A percentile compares a stretch with the other conserved stretches of the same genome.
These are phyloP conservation scores for Helotiales sp. DNA, from an alignment of 2,329 filamentous ascomycete genomes.

Conservation along the genomic window DNA sequence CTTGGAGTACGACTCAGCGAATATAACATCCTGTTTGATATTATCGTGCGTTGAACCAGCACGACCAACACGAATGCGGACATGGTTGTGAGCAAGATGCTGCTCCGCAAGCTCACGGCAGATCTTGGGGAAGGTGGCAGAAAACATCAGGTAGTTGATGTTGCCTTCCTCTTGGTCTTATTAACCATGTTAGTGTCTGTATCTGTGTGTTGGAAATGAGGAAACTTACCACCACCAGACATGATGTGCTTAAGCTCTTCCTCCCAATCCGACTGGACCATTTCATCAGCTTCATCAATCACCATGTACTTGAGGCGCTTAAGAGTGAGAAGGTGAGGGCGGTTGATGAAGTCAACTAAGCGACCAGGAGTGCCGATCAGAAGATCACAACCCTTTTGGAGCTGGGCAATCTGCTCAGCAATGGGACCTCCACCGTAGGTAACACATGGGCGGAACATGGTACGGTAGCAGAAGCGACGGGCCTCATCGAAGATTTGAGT, in stretches of 20 bases:
- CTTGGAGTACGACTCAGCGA: slow-evolving; percentile 66
- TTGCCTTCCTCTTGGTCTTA: slow-evolving; percentile 73
- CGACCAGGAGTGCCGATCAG: slow-evolving; percentile 87
- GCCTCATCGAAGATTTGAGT: slow-evolving; percentile 96
- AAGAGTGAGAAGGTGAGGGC: slow-evolving; percentile 67
- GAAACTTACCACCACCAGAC: slow-evolving; percentile 70
- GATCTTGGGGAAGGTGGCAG: slow-evolving; percentile 85
- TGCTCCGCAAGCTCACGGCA: slow-evolving; percentile 75
- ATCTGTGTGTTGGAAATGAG: not conserved
- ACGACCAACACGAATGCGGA: slow-evolving; percentile 84
- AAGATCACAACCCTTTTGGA: slow-evolving; percentile 84
- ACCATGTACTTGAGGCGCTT: slow-evolving; percentile 77
- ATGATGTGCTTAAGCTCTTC: slow-evolving; percentile 75
- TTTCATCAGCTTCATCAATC: slow-evolving; percentile 94
- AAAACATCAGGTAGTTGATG: slow-evolving; percentile 79
- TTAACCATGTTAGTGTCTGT: slow-evolving; percentile 17
- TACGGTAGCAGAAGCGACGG: slow-evolving; percentile 89
- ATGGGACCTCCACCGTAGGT: slow-evolving; percentile 81
- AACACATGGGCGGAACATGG: slow-evolving; percentile 89
- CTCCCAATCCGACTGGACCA: slow-evolving; percentile 79
- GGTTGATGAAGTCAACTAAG: slow-evolving; percentile 78
- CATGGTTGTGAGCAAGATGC: slow-evolving; percentile 71
- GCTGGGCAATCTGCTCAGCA: slow-evolving; percentile 67
- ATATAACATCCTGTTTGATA: slow-evolving; percentile 76
- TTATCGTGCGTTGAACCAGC: slow-evolving; percentile 81